phyloP scores from a whole-genome alignment of 2,329 filamentous ascomycete genomes.

The Phialophora macrospora region DNA sequence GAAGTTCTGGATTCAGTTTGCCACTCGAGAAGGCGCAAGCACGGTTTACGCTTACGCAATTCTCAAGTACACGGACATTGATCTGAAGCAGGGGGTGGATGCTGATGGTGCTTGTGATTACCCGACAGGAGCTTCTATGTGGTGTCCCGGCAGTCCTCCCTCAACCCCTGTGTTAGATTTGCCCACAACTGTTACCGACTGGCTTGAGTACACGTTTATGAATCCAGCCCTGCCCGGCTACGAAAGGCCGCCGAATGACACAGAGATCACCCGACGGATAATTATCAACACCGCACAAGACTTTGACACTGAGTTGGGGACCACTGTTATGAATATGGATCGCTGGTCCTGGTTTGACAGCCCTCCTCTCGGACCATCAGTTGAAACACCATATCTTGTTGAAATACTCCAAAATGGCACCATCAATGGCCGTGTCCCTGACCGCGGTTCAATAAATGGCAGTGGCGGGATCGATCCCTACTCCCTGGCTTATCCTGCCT shows the following conservation, averaged over 20 bases:
- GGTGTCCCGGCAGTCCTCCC: constrained; percentile 4
- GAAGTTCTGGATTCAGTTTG: constrained; percentile 54
- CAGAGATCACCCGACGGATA: constrained; percentile 57
- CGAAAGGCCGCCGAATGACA: constrained; percentile 38
- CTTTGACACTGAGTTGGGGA: constrained; percentile 33
- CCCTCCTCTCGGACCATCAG: constrained; percentile 28
- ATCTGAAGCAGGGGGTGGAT: neutral
- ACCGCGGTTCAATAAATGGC: constrained; percentile 48
- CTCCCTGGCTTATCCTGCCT: constrained; percentile 31
- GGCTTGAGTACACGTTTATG: constrained; percentile 41
- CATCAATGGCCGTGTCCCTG: constrained; percentile 42
- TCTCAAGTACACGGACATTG: constrained; percentile 37
- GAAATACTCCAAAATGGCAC: constrained; percentile 50
- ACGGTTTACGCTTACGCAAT: constrained; percentile 41
- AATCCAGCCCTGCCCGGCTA: constrained; percentile 34
- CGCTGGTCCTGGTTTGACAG: constrained; percentile 34
- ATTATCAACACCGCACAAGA: constrained; percentile 50
- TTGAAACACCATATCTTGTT: constrained; percentile 52
- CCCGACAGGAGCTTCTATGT: constrained; percentile 3
- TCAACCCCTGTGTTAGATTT: constrained; percentile 37
- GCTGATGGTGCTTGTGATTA: constrained; percentile 31
- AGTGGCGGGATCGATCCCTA: constrained; percentile 52
- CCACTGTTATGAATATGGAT: constrained; percentile 43
- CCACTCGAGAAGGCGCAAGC: constrained; percentile 38
- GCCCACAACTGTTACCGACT: constrained; percentile 25